These are phyloP conservation scores for Beauveria australis DNA, from an alignment of 2,329 filamentous ascomycete genomes.

Conservation along the genomic window DNA sequence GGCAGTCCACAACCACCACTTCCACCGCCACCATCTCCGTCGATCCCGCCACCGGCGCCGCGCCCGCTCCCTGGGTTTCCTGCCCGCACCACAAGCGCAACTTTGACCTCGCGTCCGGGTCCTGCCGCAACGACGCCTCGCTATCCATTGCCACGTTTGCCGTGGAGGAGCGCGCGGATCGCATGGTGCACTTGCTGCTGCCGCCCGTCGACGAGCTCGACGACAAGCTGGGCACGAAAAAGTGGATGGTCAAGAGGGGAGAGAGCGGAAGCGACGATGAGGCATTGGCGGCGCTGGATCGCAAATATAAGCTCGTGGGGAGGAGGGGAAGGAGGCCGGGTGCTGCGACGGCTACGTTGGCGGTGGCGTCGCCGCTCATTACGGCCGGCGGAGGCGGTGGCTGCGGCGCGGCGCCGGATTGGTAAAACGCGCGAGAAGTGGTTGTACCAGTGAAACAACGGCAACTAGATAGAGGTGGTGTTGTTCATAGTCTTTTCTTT, in stretches of 20 bases:
- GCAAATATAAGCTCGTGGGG: slow-evolving; percentile 36
- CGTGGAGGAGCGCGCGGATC: slow-evolving; percentile 64
- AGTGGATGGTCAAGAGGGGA: slow-evolving; percentile 69
- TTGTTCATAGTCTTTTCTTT: too few species aligned
- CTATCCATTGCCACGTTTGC: slow-evolving; percentile 79
- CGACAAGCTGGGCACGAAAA: slow-evolving; percentile 64
- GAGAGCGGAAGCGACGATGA: slow-evolving; percentile 38
- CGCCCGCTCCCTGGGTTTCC: slow-evolving; percentile 61
- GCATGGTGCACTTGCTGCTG: slow-evolving; percentile 70
- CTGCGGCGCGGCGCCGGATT: slow-evolving; percentile 37
- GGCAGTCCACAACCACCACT: slow-evolving; percentile 39
- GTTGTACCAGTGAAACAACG: background rate
- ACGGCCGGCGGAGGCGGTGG: slow-evolving; percentile 5
- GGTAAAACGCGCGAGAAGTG: slow-evolving; percentile 24
- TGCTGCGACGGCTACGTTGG: slow-evolving; percentile 26
- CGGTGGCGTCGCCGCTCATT: slow-evolving; percentile 29
- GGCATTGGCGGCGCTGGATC: slow-evolving; percentile 37
- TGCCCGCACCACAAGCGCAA: slow-evolving; percentile 89
- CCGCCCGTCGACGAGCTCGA: slow-evolving; percentile 78
- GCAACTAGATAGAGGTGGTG: background rate
- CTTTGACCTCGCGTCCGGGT: slow-evolving; percentile 65
- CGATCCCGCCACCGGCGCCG: slow-evolving; percentile 17
- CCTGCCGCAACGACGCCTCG: slow-evolving; percentile 64
- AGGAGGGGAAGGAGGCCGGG: slow-evolving; percentile 34
- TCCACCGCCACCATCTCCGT: background rate